phyloP scores from a whole-genome alignment of 805 yeast species.

The Maudiozyma serrabonitensis region DNA sequence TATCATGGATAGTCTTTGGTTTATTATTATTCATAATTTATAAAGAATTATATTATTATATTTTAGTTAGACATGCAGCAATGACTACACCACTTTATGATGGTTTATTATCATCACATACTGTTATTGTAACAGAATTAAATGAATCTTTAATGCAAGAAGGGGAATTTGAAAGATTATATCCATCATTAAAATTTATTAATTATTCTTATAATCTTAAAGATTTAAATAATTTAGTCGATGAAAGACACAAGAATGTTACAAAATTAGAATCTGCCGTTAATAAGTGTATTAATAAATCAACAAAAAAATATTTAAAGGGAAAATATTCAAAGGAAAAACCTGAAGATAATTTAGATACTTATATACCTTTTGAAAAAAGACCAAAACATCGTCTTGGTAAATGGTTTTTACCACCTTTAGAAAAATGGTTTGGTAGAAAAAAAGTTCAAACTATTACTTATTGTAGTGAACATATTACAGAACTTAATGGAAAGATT shows the following conservation, averaged over 20 bases:
- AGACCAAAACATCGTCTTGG: slow-evolving; percentile 75
- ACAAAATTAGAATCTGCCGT: slow-evolving; percentile 56
- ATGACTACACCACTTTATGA: slow-evolving; percentile 69
- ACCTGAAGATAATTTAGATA: slow-evolving; percentile 29
- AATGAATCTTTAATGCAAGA: slow-evolving; percentile 36
- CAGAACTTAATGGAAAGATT: slow-evolving; percentile 60
- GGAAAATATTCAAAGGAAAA: slow-evolving; percentile 31
- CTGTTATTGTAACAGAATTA: slow-evolving; percentile 63
- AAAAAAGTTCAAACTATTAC: slow-evolving; percentile 78
- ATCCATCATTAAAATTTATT: slow-evolving; percentile 51
- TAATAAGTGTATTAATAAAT: slow-evolving; percentile 48
- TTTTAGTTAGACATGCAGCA: slow-evolving; percentile 60
- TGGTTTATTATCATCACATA: slow-evolving; percentile 58
- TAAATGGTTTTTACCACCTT: slow-evolving; percentile 24
- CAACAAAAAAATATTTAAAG: slow-evolving; percentile 51
- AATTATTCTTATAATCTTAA: slow-evolving; percentile 58
- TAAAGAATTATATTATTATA: slow-evolving; percentile 64
- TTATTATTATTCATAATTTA: slow-evolving; percentile 55
- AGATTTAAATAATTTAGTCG: slow-evolving; percentile 44
- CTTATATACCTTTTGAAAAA: slow-evolving; percentile 62
- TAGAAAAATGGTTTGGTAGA: slow-evolving; percentile 40
- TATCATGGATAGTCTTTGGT: slow-evolving; percentile 69
- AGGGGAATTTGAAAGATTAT: slow-evolving; percentile 42
- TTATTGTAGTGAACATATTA: slow-evolving; percentile 57
- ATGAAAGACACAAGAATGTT: slow-evolving; percentile 56